These are phyloP conservation scores for Thamnidium elegans DNA, from an alignment of 192 early-diverging fungal species.

Conservation along the genomic window DNA sequence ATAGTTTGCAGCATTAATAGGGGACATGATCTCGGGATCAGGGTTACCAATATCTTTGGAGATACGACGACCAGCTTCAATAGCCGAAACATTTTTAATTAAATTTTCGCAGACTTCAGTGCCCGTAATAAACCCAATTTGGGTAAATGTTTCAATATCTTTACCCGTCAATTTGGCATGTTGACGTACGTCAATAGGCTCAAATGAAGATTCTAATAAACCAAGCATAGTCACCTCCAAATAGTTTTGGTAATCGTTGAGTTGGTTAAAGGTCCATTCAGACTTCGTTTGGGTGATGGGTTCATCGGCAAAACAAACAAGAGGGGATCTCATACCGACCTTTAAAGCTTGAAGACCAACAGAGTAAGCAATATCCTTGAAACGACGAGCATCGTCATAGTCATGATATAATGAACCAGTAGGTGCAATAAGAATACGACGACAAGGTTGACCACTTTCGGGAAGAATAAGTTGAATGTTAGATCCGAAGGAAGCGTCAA, in stretches of 20 bases:
- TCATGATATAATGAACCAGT: constrained; percentile 70
- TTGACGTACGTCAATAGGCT: constrained; percentile 80
- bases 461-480: constrained; percentile 31
- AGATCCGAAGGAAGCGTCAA: constrained; percentile 45
- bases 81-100: constrained; percentile 56
- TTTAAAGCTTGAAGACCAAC: constrained; percentile 63
- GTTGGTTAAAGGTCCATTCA: constrained; percentile 23
- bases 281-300: constrained; percentile 24
- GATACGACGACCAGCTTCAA: constrained; percentile 73
- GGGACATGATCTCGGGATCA: constrained; percentile 87
- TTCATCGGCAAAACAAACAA: constrained; percentile 59
- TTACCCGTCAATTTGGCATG: constrained; percentile 48
- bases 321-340: constrained; percentile 58
- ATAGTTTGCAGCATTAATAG: constrained; percentile 66
- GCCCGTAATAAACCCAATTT: constrained; percentile 56
- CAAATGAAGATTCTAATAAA: constrained; percentile 68
- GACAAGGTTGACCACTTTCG: constrained; percentile 48
- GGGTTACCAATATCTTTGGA: constrained; percentile 80
- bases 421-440: constrained; percentile 71
- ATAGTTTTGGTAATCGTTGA: constrained; percentile 64
- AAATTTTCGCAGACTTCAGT: constrained; percentile 34
- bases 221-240: constrained; percentile 74
- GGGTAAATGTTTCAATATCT: constrained; percentile 51
- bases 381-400: constrained; percentile 80
- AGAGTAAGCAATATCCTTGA: constrained; percentile 60